phyloP scores from a whole-genome alignment of 1,284 basidiomycete genomes.

The Ustilago hordei region DNA sequence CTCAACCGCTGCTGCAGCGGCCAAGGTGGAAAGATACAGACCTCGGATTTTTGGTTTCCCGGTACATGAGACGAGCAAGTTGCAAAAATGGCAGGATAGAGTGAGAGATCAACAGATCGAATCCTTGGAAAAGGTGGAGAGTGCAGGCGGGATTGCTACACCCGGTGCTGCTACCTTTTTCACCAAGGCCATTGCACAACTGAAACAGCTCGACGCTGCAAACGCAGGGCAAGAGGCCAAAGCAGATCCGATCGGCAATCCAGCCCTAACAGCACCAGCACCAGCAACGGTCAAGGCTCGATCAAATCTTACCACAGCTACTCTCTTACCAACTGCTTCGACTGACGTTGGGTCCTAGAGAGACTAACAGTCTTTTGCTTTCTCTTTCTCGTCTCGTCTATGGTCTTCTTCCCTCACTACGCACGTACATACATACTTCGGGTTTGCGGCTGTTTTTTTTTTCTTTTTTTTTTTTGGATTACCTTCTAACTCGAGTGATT shows the following conservation, averaged over 20 bases:
- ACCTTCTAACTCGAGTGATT: not conserved
- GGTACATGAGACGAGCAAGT: conserved; percentile 65
- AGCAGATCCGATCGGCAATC: not conserved
- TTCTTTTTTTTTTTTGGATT: not conserved
- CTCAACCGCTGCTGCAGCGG: conserved; percentile 47
- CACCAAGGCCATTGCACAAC: conserved; percentile 18
- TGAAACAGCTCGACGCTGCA: not conserved
- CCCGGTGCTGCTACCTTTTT: conserved; percentile 45
- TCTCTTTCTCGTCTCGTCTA: no score
- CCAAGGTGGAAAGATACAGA: conserved; percentile 64
- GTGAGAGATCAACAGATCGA: conserved; percentile 59
- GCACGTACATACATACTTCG: no score
- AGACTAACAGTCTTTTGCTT: not conserved
- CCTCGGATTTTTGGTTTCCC: conserved; percentile 69
- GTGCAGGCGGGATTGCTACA: conserved; percentile 42
- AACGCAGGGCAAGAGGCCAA: not conserved
- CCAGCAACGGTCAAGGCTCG: not conserved
- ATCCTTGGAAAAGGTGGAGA: conserved; percentile 52
- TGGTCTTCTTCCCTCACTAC: no score
- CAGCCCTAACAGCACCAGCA: conserved; percentile 11
- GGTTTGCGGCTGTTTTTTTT: not conserved
- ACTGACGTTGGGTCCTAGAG: conserved; percentile 2
- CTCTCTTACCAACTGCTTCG: conserved; percentile 19
- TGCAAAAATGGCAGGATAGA: conserved; percentile 67
- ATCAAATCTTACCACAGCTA: not conserved